Evolutionary conservation across 2,329 filamentous ascomycete species (phyloP).

Genomic region (Coniochaeta sp.): DNA sequence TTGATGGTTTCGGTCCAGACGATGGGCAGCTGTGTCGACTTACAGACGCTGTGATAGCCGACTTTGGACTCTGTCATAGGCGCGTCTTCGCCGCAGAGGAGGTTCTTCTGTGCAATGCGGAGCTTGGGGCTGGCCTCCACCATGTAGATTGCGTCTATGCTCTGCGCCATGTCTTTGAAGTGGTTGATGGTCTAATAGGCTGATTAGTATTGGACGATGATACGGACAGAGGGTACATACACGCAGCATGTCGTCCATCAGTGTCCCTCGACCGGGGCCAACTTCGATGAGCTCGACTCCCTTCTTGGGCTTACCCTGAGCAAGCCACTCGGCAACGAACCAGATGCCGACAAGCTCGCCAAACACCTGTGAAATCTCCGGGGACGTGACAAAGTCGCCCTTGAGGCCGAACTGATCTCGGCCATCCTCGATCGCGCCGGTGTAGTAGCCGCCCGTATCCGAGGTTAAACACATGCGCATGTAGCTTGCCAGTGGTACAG

Average conservation of each 20-base stretch:
- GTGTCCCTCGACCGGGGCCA: constrained; percentile 84
- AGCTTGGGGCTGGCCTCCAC: constrained; percentile 87
- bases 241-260: constrained; percentile 94
- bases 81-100: constrained; percentile 69
- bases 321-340: constrained; percentile 95
- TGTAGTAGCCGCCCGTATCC: constrained; percentile 90
- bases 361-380: constrained; percentile 95
- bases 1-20: constrained; percentile 88
- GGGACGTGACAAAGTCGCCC: constrained; percentile 94
- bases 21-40: constrained; percentile 66
- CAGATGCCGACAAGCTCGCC: constrained; percentile 91
- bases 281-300: constrained; percentile 90
- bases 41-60: constrained; percentile 68
- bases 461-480: constrained; percentile 98
- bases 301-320: constrained; percentile 65
- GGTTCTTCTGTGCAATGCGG: constrained; percentile 66
- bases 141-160: constrained; percentile 83
- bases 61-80: constrained; percentile 62
- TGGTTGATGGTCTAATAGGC: constrained; percentile 64
- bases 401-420: constrained; percentile 86
- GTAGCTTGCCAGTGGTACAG: constrained; percentile 84
- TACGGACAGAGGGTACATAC: constrained; percentile 43
- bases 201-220: constrained; percentile 1
- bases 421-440: constrained; percentile 57
- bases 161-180: constrained; percentile 69